Base-by-base conservation (phyloP, 371 early-diverging fungal species). In the Blakeslea trispora region DNA sequence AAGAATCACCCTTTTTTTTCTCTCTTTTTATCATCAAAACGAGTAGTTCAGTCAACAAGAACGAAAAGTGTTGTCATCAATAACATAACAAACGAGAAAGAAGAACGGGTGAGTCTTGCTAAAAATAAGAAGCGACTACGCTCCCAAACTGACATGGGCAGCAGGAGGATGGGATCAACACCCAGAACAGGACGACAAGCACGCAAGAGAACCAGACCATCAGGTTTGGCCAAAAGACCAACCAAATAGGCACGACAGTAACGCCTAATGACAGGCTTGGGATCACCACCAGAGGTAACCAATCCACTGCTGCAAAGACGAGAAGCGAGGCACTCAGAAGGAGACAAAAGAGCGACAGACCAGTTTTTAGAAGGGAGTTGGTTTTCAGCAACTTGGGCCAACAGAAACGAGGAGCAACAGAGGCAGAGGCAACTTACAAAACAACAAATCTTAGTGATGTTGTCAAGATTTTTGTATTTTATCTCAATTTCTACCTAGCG, bases 161-260 rank as follows among this genome's bases (percentile, higher is more conserved):
- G 21, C 22, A 18, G 9, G 17, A 51, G 52, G 13, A 51, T 42
- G 18, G 50, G 52, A n/a, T 51, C 52, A 46, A 39, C 17, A 51
- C 19, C n/a, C 28, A 35, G 19, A 42, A 19, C 8, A 15, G 24
- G 59, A 43, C 34, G 55, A 53, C 44, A 39, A 17, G 47, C 24
- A 47, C 18, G 40, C 19, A 37, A 40, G 22, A 32, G 48, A 34
- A 43, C 43, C 11, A 21, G 43, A 15, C 37, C 37, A 37, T 37
- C 37, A 10, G 37, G 37, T 37, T 14, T 37, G 14, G 37, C 3
- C 37, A 37, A 14, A 37, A 37, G 37, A 37, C 37, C 37, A 37
- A 11, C 37, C 37, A 37, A 10, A 11, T 37, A 37, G 37, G 37
- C 37, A 37, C 37, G 37, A 3, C 37, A 2, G 11, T 37, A 37